Percentiles rank a stretch among this genome's conserved stretches.
Evolutionary conservation across 2,329 filamentous ascomycete species (phyloP).

Genomic region (Calonectria ilicicola): DNA sequence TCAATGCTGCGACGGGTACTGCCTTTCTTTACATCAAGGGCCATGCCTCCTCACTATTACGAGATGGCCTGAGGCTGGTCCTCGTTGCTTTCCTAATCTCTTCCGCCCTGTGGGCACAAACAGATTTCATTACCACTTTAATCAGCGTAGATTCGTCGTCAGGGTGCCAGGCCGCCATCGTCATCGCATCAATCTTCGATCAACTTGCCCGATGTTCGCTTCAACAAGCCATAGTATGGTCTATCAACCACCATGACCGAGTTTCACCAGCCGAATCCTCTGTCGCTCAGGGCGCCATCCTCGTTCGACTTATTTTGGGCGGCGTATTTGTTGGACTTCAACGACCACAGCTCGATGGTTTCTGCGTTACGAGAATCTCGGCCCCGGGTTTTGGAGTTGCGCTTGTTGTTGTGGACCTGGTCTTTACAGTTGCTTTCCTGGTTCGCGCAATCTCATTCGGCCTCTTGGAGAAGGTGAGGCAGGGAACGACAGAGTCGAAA

Average conservation of each 20-base stretch:
- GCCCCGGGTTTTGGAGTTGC: conserved; percentile 58
- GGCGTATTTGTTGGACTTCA: conserved; percentile 67
- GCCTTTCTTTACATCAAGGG: conserved; percentile 60
- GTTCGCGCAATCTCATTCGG: conserved; percentile 55
- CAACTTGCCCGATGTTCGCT: conserved; percentile 66
- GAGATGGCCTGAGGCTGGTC: conserved; percentile 73
- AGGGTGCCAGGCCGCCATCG: conserved; percentile 64
- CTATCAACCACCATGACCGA: conserved; percentile 54
- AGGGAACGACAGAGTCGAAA: conserved; percentile 38
- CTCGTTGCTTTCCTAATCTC: conserved; percentile 66
- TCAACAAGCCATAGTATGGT: conserved; percentile 67
- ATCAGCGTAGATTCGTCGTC: conserved; percentile 56
- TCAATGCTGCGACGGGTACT: conserved; percentile 62
- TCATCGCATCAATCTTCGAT: conserved; percentile 67
- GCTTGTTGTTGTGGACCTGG: conserved; percentile 58
- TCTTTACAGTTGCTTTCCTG: conserved; percentile 57
- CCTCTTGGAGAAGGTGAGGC: conserved; percentile 47
- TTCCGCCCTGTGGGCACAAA: conserved; percentile 65
- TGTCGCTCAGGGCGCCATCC: conserved; percentile 59
- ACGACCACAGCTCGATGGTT: conserved; percentile 62
- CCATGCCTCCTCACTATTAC: conserved; percentile 61
- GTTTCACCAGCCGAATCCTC: conserved; percentile 51
- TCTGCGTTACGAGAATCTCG: conserved; percentile 63
- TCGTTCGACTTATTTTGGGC: conserved; percentile 64
- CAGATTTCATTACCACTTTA: conserved; percentile 63